Base-by-base conservation (phyloP, 257 asterid genomes). In the Fraxinus quadrangulata region DNA sequence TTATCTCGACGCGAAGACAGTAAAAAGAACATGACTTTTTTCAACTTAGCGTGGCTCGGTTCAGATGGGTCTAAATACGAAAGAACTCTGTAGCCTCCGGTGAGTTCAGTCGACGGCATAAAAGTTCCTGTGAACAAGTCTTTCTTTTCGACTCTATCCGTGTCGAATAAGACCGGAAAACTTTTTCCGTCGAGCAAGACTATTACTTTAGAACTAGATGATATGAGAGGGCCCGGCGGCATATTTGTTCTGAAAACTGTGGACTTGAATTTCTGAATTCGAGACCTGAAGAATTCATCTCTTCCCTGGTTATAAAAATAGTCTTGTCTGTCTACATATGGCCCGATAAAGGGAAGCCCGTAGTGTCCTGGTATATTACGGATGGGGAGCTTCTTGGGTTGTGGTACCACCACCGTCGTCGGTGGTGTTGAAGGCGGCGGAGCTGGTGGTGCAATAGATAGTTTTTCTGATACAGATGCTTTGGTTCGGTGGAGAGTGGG, bases 221-320 rank as follows among this genome's bases (percentile, higher is more conserved):
- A 85, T 65, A 92, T 91, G 79, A 89, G 74, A 0, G 97, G 96
- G 0, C 97, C 97, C 3, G 98, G 97, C 14, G 98, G 97, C 98
- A 94, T 94, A 81, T 94, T 94, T 7, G 92, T 81, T 17, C 89
- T 37, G 86, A 92, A 94, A 2, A 94, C 94, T 0, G 98, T 94
- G 16, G 98, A 93, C 3, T 87, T 76, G 79, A 90, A 77, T 36
- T 89, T 91, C 3, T 77, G 85, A 63, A 92, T 83, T 79, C 97
- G 69, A 3, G 97, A 90, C 36, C 81, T 89, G 92, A 93, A 93
- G 33, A 74, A 93, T 6, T 88, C 98, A 21, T 92, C 89, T 70
- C 79, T 79, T 24, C 96, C 97, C 75, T 93, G 97, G 77, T 90
- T 86, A 87, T 93, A 93, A 74, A 92, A 93, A 51, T 71, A 93